These are phyloP conservation scores for Teunomyces cretensis DNA, from an alignment of 805 yeast species.

Conservation along the genomic window DNA sequence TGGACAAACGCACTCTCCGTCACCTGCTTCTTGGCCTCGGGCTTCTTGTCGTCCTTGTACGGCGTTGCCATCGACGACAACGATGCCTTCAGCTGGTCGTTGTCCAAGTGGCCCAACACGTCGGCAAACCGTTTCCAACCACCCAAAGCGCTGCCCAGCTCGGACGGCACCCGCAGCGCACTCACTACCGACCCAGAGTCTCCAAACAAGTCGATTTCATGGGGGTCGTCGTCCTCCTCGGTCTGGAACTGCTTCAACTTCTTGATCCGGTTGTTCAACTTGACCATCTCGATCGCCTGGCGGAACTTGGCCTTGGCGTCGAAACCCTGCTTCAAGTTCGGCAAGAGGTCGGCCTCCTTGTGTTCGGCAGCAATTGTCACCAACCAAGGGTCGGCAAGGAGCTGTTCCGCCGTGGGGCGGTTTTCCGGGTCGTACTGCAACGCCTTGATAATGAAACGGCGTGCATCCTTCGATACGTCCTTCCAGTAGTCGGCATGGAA, in stretches of 20 bases:
- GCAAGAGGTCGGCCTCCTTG: slow-evolving; percentile 68
- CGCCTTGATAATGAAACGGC: slow-evolving; percentile 69
- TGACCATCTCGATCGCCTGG: slow-evolving; percentile 82
- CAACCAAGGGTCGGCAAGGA: slow-evolving; percentile 74
- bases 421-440: slow-evolving; percentile 64
- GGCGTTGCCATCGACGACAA: slow-evolving; percentile 8
- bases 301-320: slow-evolving; percentile 81
- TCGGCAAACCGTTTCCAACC: slow-evolving; percentile 31
- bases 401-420: slow-evolving; percentile 66
- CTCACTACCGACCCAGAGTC: slow-evolving; percentile 25
- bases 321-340: slow-evolving; percentile 76
- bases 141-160: slow-evolving; percentile 6
- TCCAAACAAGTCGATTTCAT: slow-evolving; percentile 44
- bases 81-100: slow-evolving; percentile 23
- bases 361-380: slow-evolving; percentile 48
- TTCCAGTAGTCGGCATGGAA: slow-evolving; percentile 90
- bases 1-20: slow-evolving; percentile 64
- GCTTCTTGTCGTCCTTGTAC: slow-evolving; percentile 1
- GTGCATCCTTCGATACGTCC: slow-evolving; percentile 75
- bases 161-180: slow-evolving; percentile 4
- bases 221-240: slow-evolving; percentile 55
- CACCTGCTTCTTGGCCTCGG: slow-evolving; percentile 34
- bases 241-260: slow-evolving; percentile 64
- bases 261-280: slow-evolving; percentile 74
- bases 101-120: slow-evolving; percentile 19